A percentile compares a stretch with the other conserved stretches of the same genome.
Evolutionary conservation across 2,329 filamentous ascomycete genomes (phyloP).

Genomic region (Diaporthe humulicola): DNA sequence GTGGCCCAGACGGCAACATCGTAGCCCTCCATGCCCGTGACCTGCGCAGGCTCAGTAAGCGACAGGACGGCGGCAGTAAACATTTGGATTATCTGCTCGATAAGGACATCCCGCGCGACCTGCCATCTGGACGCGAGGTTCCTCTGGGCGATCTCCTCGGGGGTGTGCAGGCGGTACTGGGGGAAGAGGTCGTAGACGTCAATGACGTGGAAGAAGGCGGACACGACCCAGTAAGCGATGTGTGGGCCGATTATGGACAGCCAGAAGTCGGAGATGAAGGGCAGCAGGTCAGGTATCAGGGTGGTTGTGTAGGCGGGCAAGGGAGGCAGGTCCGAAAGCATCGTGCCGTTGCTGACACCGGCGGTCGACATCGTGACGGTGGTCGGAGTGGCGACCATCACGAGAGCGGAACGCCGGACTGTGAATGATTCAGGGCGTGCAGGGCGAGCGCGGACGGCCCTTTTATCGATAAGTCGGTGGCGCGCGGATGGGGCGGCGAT

Average conservation of each 20-base stretch:
- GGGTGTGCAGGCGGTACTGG: constrained; percentile 94
- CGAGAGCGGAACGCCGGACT: constrained; percentile 24
- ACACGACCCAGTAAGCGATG: constrained; percentile 89
- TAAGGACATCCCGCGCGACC: constrained; percentile 88
- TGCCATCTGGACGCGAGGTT: constrained; percentile 90
- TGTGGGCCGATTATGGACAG: constrained; percentile 83
- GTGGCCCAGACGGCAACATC: constrained; percentile 93
- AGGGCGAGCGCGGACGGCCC: neutral
- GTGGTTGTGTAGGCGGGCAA: constrained; percentile 84
- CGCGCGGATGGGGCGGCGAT: neutral
- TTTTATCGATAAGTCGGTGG: constrained; percentile 38
- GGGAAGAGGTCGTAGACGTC: constrained; percentile 89
- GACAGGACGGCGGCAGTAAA: constrained; percentile 76
- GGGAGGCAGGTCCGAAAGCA: constrained; percentile 79
- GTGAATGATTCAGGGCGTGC: constrained; percentile 23
- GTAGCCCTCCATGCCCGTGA: constrained; percentile 83
- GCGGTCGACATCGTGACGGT: constrained; percentile 55
- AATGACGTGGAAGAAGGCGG: constrained; percentile 87
- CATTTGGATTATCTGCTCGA: constrained; percentile 94
- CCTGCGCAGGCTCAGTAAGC: constrained; percentile 79
- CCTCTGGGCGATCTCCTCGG: constrained; percentile 87
- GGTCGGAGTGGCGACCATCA: constrained; percentile 58
- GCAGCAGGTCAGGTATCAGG: constrained; percentile 78
- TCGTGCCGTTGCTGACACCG: constrained; percentile 64
- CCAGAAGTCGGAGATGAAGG: constrained; percentile 85